phyloP scores from a whole-genome alignment of 805 yeast species.

The Isabelozyma pseudorhagii region DNA sequence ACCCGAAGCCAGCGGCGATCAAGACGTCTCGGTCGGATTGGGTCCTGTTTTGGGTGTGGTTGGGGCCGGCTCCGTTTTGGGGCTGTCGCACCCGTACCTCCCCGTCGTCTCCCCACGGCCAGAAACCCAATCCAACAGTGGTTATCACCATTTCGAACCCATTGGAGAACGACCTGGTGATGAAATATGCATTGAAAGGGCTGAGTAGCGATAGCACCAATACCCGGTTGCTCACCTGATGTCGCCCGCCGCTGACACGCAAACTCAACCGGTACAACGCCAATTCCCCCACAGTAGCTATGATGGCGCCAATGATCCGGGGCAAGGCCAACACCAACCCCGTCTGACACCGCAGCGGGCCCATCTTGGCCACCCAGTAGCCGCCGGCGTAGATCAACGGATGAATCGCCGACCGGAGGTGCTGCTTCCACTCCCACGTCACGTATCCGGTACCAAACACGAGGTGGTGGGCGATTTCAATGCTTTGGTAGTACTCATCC shows the following conservation, averaged over 20 bases:
- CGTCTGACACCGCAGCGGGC: constrained; percentile 21
- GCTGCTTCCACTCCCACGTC: constrained; percentile 93
- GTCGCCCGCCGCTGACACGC: constrained; percentile 27
- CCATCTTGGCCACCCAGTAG: constrained; percentile 27
- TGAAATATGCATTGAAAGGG: constrained; percentile 78
- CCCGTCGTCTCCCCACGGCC: constrained; percentile 58
- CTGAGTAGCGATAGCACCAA: constrained; percentile 54
- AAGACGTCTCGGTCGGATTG: background rate
- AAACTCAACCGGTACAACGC: constrained; percentile 48
- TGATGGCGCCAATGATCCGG: constrained; percentile 60
- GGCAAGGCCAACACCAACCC: constrained; percentile 51
- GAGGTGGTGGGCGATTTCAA: constrained; percentile 83
- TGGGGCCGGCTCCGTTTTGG: background rate
- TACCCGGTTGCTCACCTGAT: constrained; percentile 33
- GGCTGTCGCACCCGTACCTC: background rate
- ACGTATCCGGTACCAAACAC: constrained; percentile 77
- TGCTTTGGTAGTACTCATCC: constrained; percentile 89
- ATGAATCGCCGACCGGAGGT: constrained; percentile 73
- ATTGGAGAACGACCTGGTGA: constrained; percentile 84
- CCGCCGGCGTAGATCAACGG: constrained; percentile 65
- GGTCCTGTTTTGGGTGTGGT: background rate
- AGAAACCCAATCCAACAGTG: constrained; percentile 58
- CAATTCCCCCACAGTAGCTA: constrained; percentile 73
- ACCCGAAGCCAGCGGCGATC: constrained; percentile 44
- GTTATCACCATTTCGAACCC: constrained; percentile 75